Conservation (phyloP, 352 stramenopile species). For the Pythium phragmitis region DNA sequence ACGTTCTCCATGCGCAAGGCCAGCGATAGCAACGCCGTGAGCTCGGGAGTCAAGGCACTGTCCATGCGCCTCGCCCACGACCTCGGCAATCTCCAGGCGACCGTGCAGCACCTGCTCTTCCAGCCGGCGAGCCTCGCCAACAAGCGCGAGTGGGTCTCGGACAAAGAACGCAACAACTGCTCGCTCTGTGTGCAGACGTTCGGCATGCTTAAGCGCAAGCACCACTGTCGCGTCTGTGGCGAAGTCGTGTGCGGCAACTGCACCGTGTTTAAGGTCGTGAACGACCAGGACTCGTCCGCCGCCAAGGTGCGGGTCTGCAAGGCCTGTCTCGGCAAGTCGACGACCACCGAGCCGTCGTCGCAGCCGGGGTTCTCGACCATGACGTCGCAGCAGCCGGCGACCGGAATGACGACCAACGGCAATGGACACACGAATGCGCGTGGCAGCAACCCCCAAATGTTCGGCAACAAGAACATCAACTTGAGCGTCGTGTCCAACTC, state of each 20-base stretch:
- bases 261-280: constrained; percentile 78
- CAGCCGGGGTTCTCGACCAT: constrained; percentile 1
- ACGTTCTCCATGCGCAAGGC: constrained; percentile 83
- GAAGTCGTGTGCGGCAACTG: constrained; percentile 84
- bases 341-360: constrained; percentile 26
- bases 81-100: constrained; percentile 47
- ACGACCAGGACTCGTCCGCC: constrained; percentile 39
- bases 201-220: constrained; percentile 74
- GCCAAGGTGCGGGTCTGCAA: constrained; percentile 80
- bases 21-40: constrained; percentile 57
- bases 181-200: constrained; percentile 80
- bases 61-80: constrained; percentile 64
- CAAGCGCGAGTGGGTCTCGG: constrained; percentile 81
- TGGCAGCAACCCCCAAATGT: constrained; percentile 17
- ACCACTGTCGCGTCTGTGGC: constrained; percentile 86
- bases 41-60: constrained; percentile 65
- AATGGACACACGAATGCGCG: constrained; percentile 4
- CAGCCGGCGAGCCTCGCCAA: constrained; percentile 54
- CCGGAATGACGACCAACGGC: not conserved
- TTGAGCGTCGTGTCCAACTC: constrained; percentile 31
- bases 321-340: constrained; percentile 68
- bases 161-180: constrained; percentile 75
- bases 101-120: constrained; percentile 74
- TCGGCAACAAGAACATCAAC: constrained; percentile 29
- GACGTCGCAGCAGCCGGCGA: constrained; percentile 11